Evolutionary conservation across 164 flowering plant species (phyloP).

Genomic region (Pachysandra terminalis): DNA sequence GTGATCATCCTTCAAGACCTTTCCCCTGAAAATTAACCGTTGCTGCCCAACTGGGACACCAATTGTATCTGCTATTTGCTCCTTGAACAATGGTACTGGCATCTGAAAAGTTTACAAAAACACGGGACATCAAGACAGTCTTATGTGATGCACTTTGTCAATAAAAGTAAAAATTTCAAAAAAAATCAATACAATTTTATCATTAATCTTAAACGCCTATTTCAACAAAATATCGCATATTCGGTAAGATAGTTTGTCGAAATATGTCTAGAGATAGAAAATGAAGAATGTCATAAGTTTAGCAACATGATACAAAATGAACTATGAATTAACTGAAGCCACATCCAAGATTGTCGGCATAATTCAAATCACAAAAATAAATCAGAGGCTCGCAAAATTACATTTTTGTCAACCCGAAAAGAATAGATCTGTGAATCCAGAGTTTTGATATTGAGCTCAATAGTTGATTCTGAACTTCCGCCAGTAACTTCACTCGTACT

Average conservation of each 20-base stretch:
- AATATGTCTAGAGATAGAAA: not conserved
- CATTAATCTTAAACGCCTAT: not conserved
- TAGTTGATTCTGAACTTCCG: constrained; percentile 47
- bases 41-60: constrained; percentile 89
- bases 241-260: not conserved
- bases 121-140: not conserved
- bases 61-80: constrained; percentile 63
- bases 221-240: not conserved
- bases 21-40: constrained; percentile 92
- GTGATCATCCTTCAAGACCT: constrained; percentile 87
- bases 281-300: not conserved
- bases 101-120: constrained; percentile 43
- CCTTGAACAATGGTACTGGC: constrained; percentile 73
- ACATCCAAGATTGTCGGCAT: not conserved
- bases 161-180: not conserved
- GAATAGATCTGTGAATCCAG: constrained; percentile 74
- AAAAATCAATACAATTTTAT: not conserved
- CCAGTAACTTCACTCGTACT: constrained; percentile 38
- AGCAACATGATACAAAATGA: not conserved
- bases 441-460: constrained; percentile 89
- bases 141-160: not conserved
- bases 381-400: constrained; percentile 20
- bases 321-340: not conserved
- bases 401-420: constrained; percentile 71
- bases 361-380: not conserved